Conservation (phyloP, 768 basidiomycete genomes). For the Termitomyces sp. region DNA sequence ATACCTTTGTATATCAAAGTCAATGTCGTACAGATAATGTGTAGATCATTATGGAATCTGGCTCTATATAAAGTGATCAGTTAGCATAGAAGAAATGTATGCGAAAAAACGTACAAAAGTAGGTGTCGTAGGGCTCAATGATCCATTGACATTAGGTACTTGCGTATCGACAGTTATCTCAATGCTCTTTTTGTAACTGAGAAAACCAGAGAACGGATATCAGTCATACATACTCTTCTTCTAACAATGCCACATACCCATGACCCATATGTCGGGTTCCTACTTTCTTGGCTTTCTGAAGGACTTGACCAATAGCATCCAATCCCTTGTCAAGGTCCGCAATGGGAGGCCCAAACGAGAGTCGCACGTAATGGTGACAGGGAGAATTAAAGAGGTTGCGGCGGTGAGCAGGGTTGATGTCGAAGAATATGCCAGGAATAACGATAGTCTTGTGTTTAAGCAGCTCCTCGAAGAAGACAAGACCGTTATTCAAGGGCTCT, state of each 20-base stretch:
- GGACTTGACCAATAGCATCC: constrained; percentile 78
- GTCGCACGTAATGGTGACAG: constrained; percentile 83
- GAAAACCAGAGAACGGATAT: not conserved
- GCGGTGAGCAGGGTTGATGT: constrained; percentile 76
- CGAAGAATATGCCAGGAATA: constrained; percentile 89
- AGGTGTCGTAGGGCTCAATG: constrained; percentile 9
- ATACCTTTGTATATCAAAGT: not conserved
- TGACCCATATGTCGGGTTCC: constrained; percentile 64
- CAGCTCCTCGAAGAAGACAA: constrained; percentile 93
- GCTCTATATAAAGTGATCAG: not conserved
- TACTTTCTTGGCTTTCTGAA: constrained; percentile 61
- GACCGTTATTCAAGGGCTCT: constrained; percentile 79
- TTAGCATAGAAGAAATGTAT: not conserved
- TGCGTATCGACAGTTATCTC: constrained; percentile 12
- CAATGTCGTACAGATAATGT: not conserved
- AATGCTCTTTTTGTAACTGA: constrained; percentile 26
- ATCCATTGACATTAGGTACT: constrained; percentile 14
- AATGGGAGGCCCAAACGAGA: constrained; percentile 82
- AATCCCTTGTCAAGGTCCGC: constrained; percentile 78
- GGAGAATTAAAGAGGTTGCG: constrained; percentile 88
- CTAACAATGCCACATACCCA: constrained; percentile 30
- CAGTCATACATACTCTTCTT: not conserved
- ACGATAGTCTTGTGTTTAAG: constrained; percentile 88
- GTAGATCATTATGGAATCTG: not conserved
- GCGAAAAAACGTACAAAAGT: constrained; percentile 5